These are phyloP conservation scores for Tetracladium maxilliforme DNA, from an alignment of 2,329 filamentous ascomycete genomes.

Conservation along the genomic window DNA sequence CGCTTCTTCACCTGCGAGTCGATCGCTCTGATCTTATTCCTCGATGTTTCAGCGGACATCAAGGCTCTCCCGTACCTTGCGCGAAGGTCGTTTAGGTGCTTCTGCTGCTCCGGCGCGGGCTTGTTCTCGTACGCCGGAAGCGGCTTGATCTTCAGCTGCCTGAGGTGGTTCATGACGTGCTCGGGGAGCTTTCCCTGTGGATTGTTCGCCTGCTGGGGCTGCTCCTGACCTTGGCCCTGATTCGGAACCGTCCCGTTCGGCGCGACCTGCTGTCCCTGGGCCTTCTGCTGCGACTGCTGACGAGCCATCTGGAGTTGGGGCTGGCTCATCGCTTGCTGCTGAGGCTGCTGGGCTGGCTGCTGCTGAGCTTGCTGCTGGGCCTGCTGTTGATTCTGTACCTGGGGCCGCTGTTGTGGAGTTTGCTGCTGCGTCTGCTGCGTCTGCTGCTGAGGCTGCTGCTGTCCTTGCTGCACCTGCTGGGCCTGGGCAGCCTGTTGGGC, in stretches of 20 bases:
- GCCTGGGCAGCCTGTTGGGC: background rate
- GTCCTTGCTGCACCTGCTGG: background rate
- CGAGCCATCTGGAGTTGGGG: too few species aligned
- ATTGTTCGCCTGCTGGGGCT: conserved; percentile 5
- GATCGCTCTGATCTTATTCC: conserved; percentile 22
- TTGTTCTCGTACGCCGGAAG: conserved; percentile 24
- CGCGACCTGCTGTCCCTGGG: conserved; percentile 3
- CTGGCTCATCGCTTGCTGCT: too few species aligned
- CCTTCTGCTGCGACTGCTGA: conserved; percentile 5
- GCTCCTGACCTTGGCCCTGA: conserved; percentile 10
- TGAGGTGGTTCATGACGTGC: conserved; percentile 25
- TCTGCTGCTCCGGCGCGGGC: too few species aligned
- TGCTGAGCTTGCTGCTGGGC: conserved; percentile 3
- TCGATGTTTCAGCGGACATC: conserved; percentile 30
- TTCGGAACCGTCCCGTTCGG: conserved; percentile 4
- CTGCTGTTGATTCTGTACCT: too few species aligned
- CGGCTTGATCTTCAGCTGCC: conserved; percentile 25
- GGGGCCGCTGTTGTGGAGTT: too few species aligned
- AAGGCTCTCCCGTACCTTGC: conserved; percentile 32
- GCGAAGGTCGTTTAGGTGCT: too few species aligned
- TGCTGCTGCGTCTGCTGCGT: too few species aligned
- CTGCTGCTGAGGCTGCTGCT: background rate
- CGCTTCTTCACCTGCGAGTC: conserved; percentile 27
- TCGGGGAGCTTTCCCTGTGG: conserved; percentile 20
- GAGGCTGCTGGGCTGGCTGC: conserved; percentile 6